Evolutionary conservation across 2,329 filamentous ascomycete species (phyloP), one percentile per base, ranked within the genome.

Genomic region (Sporothrix brunneoviolacea): DNA sequence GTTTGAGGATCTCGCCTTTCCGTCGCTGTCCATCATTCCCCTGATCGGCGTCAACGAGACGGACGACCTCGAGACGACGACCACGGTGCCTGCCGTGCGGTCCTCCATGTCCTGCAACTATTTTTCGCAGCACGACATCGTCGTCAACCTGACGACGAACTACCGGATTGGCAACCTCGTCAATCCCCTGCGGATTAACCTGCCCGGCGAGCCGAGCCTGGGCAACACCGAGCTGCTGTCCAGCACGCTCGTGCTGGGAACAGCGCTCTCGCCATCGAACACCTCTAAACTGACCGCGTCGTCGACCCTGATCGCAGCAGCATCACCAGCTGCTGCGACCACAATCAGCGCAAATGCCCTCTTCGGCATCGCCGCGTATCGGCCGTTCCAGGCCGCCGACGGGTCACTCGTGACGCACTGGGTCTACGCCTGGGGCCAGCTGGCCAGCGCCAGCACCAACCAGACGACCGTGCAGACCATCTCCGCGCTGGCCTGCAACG

Each of bases 401-500:
- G 47, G 47, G 10, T 48, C 49, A 2, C 24, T 32, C 21, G 13
- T 51, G n/a, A 32, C 58, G 1, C 55, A 64, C 48, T 65, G 63
- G 60, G 27, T 67, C 19, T 70, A 65, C 43, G 58, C 64, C 36
- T 70, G 67, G 66, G 66, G 66, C 28, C 58, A 60, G 33, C 53
- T 68, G 1, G 36, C 42, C 4, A 48, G 59, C 28, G 46, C 61
- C 18, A 55, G 58, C 37, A 58, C 54, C 18, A 55, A 57, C 18
- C 54, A 59, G 21, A 54, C 60, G 39, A 55, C 60, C 1, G 62
- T 70, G 10, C 58, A 55, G 32, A 59, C 57, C 33, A 59, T 68
- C 15, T 62, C 60, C 5, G 65, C 63, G 5, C 50, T 70, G 48
- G 62, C 62, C 18, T 71, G 68, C 55, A 71, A 71, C 56, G 68